Conservation (phyloP, 108 stramenopile genomes). For the Bacterosira constricta region DNA sequence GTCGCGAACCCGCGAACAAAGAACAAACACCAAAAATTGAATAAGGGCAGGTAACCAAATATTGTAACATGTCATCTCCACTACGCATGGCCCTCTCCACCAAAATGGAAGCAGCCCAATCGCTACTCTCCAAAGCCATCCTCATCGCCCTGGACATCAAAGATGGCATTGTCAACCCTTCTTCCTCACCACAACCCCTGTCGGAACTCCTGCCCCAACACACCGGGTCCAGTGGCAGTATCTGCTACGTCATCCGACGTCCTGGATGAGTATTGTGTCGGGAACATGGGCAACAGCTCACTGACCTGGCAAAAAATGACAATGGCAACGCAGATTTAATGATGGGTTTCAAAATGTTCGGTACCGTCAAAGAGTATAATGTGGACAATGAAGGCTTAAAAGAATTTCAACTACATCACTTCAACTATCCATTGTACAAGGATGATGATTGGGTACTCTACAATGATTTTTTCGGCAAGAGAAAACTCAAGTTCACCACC, state of each 20-base stretch:
- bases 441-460: slow-evolving; percentile 72
- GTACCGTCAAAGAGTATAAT: slow-evolving; percentile 79
- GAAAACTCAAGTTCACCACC: slow-evolving; percentile 31
- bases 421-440: slow-evolving; percentile 63
- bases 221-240: slow-evolving; percentile 17
- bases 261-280: slow-evolving; percentile 88
- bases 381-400: slow-evolving; percentile 78
- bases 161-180: slow-evolving; percentile 8
- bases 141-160: slow-evolving; percentile 16
- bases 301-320: slow-evolving; percentile 47
- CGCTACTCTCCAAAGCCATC: slow-evolving; percentile 16
- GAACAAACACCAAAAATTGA: too few species aligned
- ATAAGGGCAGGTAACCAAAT: too few species aligned
- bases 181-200: slow-evolving; percentile 4
- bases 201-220: slow-evolving; percentile 14
- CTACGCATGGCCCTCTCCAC: slow-evolving; percentile 14
- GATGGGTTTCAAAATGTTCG: slow-evolving; percentile 60
- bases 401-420: slow-evolving; percentile 67
- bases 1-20: too few species aligned
- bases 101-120: slow-evolving; percentile 26
- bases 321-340: slow-evolving; percentile 28
- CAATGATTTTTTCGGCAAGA: slow-evolving; percentile 65
- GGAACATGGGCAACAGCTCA: slow-evolving; percentile 80
- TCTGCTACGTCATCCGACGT: slow-evolving; percentile 61
- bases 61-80: too few species aligned